Evolutionary conservation across 1,139 yeast species (phyloP).

Genomic region (Saccharomyces hybrid): DNA sequence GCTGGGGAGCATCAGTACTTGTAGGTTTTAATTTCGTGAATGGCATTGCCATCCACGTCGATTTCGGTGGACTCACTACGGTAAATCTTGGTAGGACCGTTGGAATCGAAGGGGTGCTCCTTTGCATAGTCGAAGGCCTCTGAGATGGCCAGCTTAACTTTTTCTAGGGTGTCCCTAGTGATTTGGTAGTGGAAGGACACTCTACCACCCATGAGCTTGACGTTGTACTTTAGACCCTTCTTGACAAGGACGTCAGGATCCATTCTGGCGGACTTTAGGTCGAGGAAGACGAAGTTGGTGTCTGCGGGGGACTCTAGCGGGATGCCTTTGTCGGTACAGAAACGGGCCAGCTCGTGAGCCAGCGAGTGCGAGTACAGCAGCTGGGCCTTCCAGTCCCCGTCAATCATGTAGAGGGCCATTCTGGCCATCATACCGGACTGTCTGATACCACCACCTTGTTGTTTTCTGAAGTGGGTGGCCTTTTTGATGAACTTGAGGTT

Average conservation of each 20-base stretch:
- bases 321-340: constrained; percentile 49
- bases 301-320: constrained; percentile 68
- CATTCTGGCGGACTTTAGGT: constrained; percentile 51
- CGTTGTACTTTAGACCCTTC: constrained; percentile 52
- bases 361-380: constrained; percentile 51
- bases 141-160: constrained; percentile 50
- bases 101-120: constrained; percentile 35
- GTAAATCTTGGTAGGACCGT: constrained; percentile 39
- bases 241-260: constrained; percentile 49
- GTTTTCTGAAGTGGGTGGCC: constrained; percentile 85
- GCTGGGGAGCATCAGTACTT: constrained; percentile 19
- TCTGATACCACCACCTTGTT: constrained; percentile 91
- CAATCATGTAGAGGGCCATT: constrained; percentile 75
- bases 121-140: constrained; percentile 50
- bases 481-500: constrained; percentile 50
- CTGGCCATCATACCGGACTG: constrained; percentile 78
- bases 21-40: constrained; percentile 29
- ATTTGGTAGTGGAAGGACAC: constrained; percentile 83
- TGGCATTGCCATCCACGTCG: constrained; percentile 27
- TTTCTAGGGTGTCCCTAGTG: constrained; percentile 56
- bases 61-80: constrained; percentile 33
- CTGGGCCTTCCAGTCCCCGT: constrained; percentile 60
- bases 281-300: constrained; percentile 80
- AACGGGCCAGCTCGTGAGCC: constrained; percentile 60
- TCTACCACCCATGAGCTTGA: constrained; percentile 67